Base-by-base conservation (phyloP, 306 rosid genomes). In the Ceratonia siliqua region DNA sequence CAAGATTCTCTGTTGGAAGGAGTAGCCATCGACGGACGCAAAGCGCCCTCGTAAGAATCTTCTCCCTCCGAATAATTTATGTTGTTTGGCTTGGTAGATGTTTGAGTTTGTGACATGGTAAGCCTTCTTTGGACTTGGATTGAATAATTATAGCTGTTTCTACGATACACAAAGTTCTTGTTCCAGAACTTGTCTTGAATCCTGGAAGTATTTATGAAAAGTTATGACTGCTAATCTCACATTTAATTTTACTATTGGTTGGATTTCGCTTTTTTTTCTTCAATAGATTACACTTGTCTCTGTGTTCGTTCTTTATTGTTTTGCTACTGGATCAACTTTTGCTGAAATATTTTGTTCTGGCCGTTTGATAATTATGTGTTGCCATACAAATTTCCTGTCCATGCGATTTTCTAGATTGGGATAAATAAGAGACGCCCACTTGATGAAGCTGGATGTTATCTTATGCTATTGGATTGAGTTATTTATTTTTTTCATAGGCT, bases 1-100 rank as follows among this genome's bases (percentile, higher is more conserved):
- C 98, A 1, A 87, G 92, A 82, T 91, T 94, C 76, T 89, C 98
- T 68, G 86, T 76, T 46, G 85, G 90, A 80, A 88, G 88, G 76
- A 75, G 76, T 46, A 78, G 77, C 28, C 98, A 94, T 81, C 90
- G 98, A 55, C 89, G 98, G 20, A 88, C 90, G 10, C 98, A 91
- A 72, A 94, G 98, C 45, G 97, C 97, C 10, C 59, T 91, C 69
- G 98, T 91, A 84, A 88, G 90, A 79, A 39, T 45, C 72, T 56
- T 64, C 43, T 52, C 38, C 10, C 27, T 68, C 2, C 8, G 14
- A 67, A 22, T 63, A 56, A 24, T 52, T 65, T 20, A 6, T 74
- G 28, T 46, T 52, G 10, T 55, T 53, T 66, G 14, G 56, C 27
- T 27, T 64, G 62, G 30, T 22, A 32, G n/a, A 32, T 52, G 46